These are phyloP conservation scores for Saturnispora galanensis DNA, from an alignment of 805 yeast species.

Conservation along the genomic window DNA sequence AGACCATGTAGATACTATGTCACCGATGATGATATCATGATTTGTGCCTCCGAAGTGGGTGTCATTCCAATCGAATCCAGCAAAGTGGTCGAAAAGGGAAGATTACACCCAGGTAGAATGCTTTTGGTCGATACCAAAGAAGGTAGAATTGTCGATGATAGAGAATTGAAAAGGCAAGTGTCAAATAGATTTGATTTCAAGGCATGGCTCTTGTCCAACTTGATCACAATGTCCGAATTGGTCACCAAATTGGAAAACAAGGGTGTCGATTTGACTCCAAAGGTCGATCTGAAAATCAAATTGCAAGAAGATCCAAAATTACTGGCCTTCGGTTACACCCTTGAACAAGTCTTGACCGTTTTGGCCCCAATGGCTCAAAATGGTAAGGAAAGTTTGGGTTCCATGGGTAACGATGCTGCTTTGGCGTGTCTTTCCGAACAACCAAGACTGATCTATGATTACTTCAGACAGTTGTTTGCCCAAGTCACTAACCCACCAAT, in stretches of 20 bases:
- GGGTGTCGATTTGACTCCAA: slow-evolving; percentile 21
- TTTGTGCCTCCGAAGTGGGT: slow-evolving; percentile 98
- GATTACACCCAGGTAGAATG: slow-evolving; percentile 95
- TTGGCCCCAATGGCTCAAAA: slow-evolving; percentile 88
- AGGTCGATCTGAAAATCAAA: slow-evolving; percentile 28
- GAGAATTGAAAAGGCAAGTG: slow-evolving; percentile 72
- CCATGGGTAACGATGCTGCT: slow-evolving; percentile 98
- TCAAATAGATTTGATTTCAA: slow-evolving; percentile 83
- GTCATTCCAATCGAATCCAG: slow-evolving; percentile 84
- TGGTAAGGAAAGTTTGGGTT: slow-evolving; percentile 92
- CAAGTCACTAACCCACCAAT: slow-evolving; percentile 99
- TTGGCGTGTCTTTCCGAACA: slow-evolving; percentile 90
- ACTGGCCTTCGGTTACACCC: slow-evolving; percentile 85
- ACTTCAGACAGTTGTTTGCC: slow-evolving; percentile 92
- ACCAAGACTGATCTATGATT: slow-evolving; percentile 84
- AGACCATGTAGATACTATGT: slow-evolving; percentile 98
- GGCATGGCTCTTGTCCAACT: slow-evolving; percentile 82
- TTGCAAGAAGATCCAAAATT: slow-evolving; percentile 78
- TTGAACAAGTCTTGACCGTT: slow-evolving; percentile 76
- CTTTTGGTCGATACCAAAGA: slow-evolving; percentile 86
- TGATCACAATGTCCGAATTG: slow-evolving; percentile 76
- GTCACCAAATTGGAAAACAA: slow-evolving; percentile 44
- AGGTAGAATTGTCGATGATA: slow-evolving; percentile 90
- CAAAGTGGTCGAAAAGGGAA: slow-evolving; percentile 78
- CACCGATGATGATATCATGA: slow-evolving; percentile 88